Base-by-base conservation (phyloP, 768 basidiomycete species). In the Piloderma croceum region DNA sequence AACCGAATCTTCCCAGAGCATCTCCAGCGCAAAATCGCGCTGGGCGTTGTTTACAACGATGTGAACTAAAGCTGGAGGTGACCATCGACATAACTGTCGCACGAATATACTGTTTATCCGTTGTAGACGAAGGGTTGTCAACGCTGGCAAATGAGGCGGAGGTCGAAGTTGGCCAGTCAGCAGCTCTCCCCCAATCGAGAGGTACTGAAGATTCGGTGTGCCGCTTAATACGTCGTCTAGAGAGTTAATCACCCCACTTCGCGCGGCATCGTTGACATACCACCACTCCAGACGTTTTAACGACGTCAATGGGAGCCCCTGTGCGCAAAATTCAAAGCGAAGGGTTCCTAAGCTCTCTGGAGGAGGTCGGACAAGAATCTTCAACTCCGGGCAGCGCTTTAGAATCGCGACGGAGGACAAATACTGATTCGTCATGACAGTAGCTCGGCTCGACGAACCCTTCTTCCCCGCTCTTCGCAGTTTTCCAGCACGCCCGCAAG, bases 211-310 rank as follows among this genome's bases (percentile, higher is more conserved):
- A 43, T 73, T 75, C 6, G 82, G 79, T 3, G 79, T 56, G 34
- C 58, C 61, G 7, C 55, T 60, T 19, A 85, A 68, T 43, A 81
- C 75, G 38, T 70, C 59, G 3, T 54, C 51, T 31, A 85, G 61
- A 6, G 73, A 77, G 57, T 84, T 83, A 44, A 83, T 76, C 5
- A 81, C 82, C 2, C 81, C 81, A 13, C 76, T 69, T 27, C 76
- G 73, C 17, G 81, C 81, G 25, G 69, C 70, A 21, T 54, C 54
- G 44, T 57, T 62, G 47, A 74, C 56, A 50, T 82, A 71, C 77
- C 79, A 83, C 80, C 81, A 84, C 36, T 83, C 81, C 22, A 85
- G 67, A 20, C 80, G 74, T 32, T 70, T 73, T 29, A 85, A 63
- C 17, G 73, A 72, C 17, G 66, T 61, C 11, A 82, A 46, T 3